A percentile compares a stretch with the other conserved stretches of the same genome.
Evolutionary conservation across 2,329 filamentous ascomycete genomes (phyloP).

Genomic region (Cyanodermella asteris): DNA sequence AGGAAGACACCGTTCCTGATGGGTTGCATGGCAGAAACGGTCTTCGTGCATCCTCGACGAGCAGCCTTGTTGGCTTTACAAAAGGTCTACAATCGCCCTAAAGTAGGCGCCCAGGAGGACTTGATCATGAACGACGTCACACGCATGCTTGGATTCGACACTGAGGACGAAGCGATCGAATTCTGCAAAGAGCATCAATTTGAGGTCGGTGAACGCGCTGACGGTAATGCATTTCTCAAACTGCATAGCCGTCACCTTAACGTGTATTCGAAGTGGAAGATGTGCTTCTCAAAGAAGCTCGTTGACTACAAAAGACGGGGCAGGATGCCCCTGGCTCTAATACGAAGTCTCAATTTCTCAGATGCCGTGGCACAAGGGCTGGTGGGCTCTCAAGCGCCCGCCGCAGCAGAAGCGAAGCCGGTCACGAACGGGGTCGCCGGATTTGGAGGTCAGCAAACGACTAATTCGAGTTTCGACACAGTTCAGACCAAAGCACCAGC

Average conservation of each 20-base stretch:
- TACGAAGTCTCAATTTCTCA: constrained; percentile 31
- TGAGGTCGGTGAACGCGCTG: constrained; percentile 22
- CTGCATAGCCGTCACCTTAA: too few species aligned
- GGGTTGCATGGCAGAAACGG: constrained; percentile 41
- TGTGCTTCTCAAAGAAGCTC: constrained; percentile 29
- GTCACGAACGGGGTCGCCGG: too few species aligned
- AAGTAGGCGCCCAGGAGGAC: constrained; percentile 26
- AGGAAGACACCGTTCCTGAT: constrained; percentile 42
- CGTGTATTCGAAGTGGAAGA: constrained; percentile 23
- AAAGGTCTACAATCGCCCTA: constrained; percentile 26
- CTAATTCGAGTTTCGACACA: too few species aligned
- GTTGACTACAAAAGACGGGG: constrained; percentile 37
- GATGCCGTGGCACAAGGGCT: constrained; percentile 28
- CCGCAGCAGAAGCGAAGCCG: too few species aligned
- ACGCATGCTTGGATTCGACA: constrained; percentile 32
- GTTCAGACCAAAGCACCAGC: too few species aligned
- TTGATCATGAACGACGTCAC: constrained; percentile 33
- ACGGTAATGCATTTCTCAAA: constrained; percentile 30
- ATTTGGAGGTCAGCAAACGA: too few species aligned
- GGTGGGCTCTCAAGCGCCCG: too few species aligned
- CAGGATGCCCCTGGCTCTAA: constrained; percentile 32
- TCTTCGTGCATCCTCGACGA: constrained; percentile 36
- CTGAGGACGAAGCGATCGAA: constrained; percentile 27
- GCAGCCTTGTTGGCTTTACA: constrained; percentile 32
- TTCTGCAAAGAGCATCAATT: constrained; percentile 34